Evolutionary conservation across 192 early-diverging fungal species (phyloP).

Genomic region (Dissophora ornata): DNA sequence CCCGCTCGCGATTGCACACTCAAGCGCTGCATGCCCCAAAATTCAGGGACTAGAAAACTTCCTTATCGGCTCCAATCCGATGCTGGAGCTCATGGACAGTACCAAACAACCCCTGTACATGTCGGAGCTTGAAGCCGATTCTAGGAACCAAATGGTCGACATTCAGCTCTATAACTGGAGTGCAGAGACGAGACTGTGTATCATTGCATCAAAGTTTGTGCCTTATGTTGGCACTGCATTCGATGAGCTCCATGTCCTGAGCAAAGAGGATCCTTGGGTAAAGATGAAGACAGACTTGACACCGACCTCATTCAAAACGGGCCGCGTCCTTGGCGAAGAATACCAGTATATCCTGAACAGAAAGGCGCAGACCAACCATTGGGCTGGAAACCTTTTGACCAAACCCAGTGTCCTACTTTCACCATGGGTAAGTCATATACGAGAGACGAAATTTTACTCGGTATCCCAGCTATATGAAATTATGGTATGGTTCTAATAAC

Average conservation of each 20-base stretch:
- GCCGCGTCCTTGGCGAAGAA: constrained; percentile 61
- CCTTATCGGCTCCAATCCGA: constrained; percentile 32
- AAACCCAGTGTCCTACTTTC: constrained; percentile 59
- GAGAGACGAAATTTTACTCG: no score
- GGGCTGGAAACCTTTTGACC: constrained; percentile 56
- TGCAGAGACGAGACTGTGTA: constrained; percentile 25
- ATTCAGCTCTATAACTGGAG: constrained; percentile 49
- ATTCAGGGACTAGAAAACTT: constrained; percentile 37
- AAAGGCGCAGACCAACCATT: constrained; percentile 41
- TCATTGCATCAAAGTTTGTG: constrained; percentile 30
- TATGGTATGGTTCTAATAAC: no score
- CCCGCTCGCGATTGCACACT: background rate
- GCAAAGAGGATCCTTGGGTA: constrained; percentile 21
- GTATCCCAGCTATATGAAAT: no score
- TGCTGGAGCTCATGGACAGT: constrained; percentile 29
- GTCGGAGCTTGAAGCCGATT: background rate
- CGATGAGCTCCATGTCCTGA: constrained; percentile 4
- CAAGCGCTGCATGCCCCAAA: constrained; percentile 15
- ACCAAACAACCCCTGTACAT: constrained; percentile 30
- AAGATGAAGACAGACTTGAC: constrained; percentile 21
- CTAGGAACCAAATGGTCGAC: background rate
- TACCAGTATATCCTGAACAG: constrained; percentile 66
- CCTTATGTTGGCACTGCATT: constrained; percentile 8
- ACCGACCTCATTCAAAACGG: constrained; percentile 29
- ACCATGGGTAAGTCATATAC: constrained; percentile 57